phyloP scores from a whole-genome alignment of 176 grass and related monocot species.

The bread wheat (Triticum aestivum) region DNA sequence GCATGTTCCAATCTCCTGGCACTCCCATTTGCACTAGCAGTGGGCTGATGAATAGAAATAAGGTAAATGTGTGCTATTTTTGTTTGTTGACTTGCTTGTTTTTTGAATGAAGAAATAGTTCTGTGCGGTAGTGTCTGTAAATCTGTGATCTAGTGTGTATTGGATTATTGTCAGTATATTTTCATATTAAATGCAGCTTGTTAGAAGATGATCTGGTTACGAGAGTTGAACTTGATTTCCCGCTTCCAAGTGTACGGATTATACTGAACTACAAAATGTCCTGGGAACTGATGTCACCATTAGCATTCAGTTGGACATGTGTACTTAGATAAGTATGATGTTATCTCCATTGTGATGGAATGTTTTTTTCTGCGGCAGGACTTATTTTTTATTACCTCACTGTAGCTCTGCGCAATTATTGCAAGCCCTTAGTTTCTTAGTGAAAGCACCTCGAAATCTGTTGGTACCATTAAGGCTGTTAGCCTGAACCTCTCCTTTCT shows the following conservation, averaged over 20 bases:
- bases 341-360: neutral
- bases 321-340: slow-evolving; percentile 3
- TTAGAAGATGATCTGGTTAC: neutral
- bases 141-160: neutral
- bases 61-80: slow-evolving; percentile 40
- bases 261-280: neutral
- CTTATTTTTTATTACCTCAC: neutral
- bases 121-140: neutral
- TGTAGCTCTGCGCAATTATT: neutral
- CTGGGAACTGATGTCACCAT: neutral
- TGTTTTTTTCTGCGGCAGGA: neutral
- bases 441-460: neutral
- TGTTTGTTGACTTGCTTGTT: neutral
- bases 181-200: neutral
- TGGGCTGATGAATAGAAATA: slow-evolving; percentile 46
- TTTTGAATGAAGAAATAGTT: neutral
- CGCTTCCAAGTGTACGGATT: neutral
- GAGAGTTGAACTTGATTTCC: neutral
- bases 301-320: neutral
- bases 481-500: too few relatives aligned
- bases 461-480: neutral
- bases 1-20: slow-evolving; percentile 30
- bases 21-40: slow-evolving; percentile 24
- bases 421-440: neutral
- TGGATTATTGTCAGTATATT: neutral